These are phyloP conservation scores for Ceratocystis eucalypticola DNA, from an alignment of 2,329 filamentous ascomycete genomes.

Conservation along the genomic window DNA sequence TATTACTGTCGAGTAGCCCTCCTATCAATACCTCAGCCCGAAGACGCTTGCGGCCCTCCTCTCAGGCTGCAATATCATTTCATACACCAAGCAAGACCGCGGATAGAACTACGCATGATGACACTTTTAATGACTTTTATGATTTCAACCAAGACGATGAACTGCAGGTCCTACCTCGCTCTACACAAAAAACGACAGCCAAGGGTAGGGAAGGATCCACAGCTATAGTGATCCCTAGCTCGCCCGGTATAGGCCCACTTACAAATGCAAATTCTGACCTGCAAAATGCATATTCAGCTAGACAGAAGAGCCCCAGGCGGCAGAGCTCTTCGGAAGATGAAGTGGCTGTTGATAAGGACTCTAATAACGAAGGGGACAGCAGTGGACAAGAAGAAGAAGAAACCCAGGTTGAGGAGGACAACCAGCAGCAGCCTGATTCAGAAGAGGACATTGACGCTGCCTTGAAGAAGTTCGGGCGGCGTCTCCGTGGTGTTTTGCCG, in stretches of 20 bases:
- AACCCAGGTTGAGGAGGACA: slow-evolving; percentile 25
- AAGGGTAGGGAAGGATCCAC: not conserved
- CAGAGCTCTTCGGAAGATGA: slow-evolving; percentile 21
- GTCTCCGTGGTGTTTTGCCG: slow-evolving; percentile 48
- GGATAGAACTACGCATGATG: not conserved
- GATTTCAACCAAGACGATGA: slow-evolving; percentile 10
- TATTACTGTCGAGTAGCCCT: slow-evolving; percentile 16
- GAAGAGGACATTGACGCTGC: slow-evolving; percentile 22
- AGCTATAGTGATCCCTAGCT: slow-evolving; percentile 10
- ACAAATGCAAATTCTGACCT: not conserved
- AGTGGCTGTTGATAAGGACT: slow-evolving; percentile 22
- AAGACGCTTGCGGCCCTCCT: slow-evolving; percentile 11
- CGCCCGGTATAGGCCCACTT: not conserved
- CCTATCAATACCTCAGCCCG: slow-evolving; percentile 10
- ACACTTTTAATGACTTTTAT: slow-evolving; percentile 21
- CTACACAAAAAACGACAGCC: not conserved
- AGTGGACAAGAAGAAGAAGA: slow-evolving; percentile 9
- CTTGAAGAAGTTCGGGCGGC: slow-evolving; percentile 26
- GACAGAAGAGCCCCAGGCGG: not conserved
- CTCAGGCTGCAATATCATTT: not conserved
- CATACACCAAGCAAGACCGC: not conserved
- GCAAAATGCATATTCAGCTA: not conserved
- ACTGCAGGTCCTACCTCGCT: not conserved
- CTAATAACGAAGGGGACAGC: not conserved
- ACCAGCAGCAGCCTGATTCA: slow-evolving; percentile 21